Evolutionary conservation across 345 rosid species (phyloP), one percentile per base, ranked within the genome.

Genomic region (Camelina hispida): DNA sequence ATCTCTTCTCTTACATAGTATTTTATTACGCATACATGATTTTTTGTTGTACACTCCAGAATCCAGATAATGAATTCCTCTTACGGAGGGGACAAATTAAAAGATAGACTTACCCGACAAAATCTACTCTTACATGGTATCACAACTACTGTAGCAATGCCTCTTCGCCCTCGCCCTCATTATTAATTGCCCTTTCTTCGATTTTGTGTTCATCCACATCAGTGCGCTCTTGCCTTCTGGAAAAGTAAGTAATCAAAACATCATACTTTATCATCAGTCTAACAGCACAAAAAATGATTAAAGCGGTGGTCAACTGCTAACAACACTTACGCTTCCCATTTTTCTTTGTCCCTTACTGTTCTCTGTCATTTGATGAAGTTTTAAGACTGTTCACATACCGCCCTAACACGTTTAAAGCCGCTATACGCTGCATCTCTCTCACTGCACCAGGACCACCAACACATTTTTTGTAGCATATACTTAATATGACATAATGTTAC

Each of bases 401-500:
- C 65, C 95, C 95, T 62, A 93, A 52, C 22, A 90, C 78, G 68
- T 91, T 90, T 59, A 93, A 78, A 69, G 79, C 72, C 2, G 83
- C 84, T 14, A 85, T 97, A 14, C 88, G 88, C 66, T 86, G 91
- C 87, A 93, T 79, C 81, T 91, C 98, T 73, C 89, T 87, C 0
- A 86, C 98, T 91, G 95, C 59, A 46, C 60, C n/a, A 78, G 13
- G 23, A 51, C 22, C 23, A 59, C 7, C 37, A 60, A 25, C 25
- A 71, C 32, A 42, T 53, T 17, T 13, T 9, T 13, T 57, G 9
- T 32, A 53, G 9, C 17, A 18, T 13, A 42, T n/a, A 48, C 6
- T 22, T 1, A 11, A 7, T 37, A 50, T 53, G 11, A 62, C 23
- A 47, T 50, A 65, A n/a, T 7, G 17, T 43, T 25, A 46, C 68